Conservation (phyloP, 1,284 basidiomycete genomes). For the Cronartium quercuum region DNA sequence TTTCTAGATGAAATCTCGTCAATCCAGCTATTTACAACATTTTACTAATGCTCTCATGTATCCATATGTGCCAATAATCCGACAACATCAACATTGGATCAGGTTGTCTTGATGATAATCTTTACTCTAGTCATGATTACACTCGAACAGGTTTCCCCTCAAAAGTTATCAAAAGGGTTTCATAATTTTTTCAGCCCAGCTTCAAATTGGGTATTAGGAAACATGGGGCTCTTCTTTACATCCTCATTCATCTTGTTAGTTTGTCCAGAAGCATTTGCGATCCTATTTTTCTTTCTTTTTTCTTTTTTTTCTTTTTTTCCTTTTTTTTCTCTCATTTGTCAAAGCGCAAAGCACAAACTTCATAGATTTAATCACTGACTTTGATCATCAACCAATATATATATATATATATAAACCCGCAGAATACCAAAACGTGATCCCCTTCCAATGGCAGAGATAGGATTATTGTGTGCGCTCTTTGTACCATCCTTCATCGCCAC, state of each 20-base stretch:
- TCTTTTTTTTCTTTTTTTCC: no score
- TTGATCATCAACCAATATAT: no score
- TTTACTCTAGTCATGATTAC: not conserved
- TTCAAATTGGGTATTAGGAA: slow-evolving; percentile 16
- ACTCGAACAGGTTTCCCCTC: not conserved
- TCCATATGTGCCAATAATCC: no score
- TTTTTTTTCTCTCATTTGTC: no score
- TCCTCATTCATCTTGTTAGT: slow-evolving; percentile 38
- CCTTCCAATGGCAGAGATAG: slow-evolving; percentile 32
- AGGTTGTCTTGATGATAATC: not conserved
- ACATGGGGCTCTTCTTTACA: slow-evolving; percentile 37
- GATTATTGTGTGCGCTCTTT: slow-evolving; percentile 24
- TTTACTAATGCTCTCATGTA: no score
- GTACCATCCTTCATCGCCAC: slow-evolving; percentile 15
- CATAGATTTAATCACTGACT: no score
- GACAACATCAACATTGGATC: not conserved
- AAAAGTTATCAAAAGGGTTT: not conserved
- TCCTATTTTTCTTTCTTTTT: no score
- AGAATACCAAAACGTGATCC: slow-evolving; percentile 29
- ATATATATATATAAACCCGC: not conserved
- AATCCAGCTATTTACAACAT: no score
- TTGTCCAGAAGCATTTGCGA: no score
- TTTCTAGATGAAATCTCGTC: no score
- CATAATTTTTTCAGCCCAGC: slow-evolving; percentile 9
- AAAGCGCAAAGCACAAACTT: no score